Evolutionary conservation across 768 basidiomycete genomes (phyloP), one percentile per base, ranked within the genome.

Genomic region (Cyclocybe cylindracea): DNA sequence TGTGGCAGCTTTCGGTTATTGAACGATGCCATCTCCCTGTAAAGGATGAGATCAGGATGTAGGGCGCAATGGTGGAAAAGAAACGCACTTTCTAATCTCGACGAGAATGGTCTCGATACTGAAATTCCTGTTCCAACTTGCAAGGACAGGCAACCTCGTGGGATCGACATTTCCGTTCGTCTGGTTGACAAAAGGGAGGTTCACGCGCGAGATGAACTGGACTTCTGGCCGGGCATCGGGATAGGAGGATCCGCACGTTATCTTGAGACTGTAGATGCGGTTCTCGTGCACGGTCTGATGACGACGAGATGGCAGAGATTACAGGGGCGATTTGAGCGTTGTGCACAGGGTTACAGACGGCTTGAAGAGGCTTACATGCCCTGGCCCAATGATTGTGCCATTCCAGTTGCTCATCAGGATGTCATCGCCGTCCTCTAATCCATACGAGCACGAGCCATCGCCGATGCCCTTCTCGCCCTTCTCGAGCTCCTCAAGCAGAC

Each of bases 401-500:
- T 97, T 98, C 97, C 97, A 99, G 69, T 92, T 80, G 73, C 84
- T 89, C 95, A 99, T 98, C 77, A 92, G 77, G 76, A 96, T 89
- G 80, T 98, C 97, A 67, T 98, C 95, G 61, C 86, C 72, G 70
- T 98, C 93, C 73, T 93, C 92, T 53, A 99, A 77, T 37, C 97
- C 97, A 63, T 98, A 99, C 14, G 94, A 96, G 76, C 94, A 97
- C 13, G 91, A 93, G 49, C 95, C 96, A 74, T 98, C 96, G 57
- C 96, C 96, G 67, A 98, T 94, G 46, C 97, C 97, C 71, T 99
- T 99, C 80, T 99, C 97, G 64, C 97, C 97, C 73, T 98, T 98
- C 71, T 99, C 97, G 58, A 99, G 89, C 77, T 99, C 97, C 67
- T 97, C 97, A 36, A 99, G 84, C 16, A 98, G 85, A 44, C 91